Evolutionary conservation across 164 flowering plant genomes (phyloP).

Genomic region (Stephania yunnanensis): DNA sequence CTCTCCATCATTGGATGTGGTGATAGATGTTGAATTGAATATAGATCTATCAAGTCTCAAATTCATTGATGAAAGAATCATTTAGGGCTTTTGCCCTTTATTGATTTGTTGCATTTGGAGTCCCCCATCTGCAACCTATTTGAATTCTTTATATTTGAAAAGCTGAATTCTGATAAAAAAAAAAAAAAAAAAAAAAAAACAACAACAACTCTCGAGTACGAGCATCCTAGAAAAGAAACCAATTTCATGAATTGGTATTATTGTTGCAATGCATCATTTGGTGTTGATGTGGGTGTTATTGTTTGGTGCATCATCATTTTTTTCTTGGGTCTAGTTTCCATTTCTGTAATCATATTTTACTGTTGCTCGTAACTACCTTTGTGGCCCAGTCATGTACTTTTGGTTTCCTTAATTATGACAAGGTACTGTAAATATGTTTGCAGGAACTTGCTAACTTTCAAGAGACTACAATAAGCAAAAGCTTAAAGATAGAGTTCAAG

Average conservation of each 20-base stretch:
- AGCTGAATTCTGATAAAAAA: background rate
- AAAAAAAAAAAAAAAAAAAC: no score
- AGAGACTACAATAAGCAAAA: background rate
- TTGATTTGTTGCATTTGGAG: background rate
- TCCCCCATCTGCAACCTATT: background rate
- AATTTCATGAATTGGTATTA: background rate
- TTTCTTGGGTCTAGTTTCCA: background rate
- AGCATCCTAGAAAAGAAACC: background rate
- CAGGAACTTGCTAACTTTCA: background rate
- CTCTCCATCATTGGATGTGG: background rate
- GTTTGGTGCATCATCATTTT: background rate
- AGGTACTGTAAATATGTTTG: background rate
- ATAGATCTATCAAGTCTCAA: background rate
- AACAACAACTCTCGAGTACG: background rate
- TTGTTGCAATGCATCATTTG: background rate
- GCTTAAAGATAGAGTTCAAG: constrained; percentile 2
- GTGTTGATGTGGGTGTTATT: background rate
- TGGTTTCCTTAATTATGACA: background rate
- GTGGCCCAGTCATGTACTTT: background rate
- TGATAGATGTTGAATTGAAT: background rate
- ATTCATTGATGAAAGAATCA: background rate
- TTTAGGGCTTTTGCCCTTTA: background rate
- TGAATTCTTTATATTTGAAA: background rate
- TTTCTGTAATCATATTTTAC: background rate
- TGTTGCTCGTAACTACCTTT: background rate